phyloP scores from a whole-genome alignment of 1,284 basidiomycete genomes.

The Ceratobasidium sp. region DNA sequence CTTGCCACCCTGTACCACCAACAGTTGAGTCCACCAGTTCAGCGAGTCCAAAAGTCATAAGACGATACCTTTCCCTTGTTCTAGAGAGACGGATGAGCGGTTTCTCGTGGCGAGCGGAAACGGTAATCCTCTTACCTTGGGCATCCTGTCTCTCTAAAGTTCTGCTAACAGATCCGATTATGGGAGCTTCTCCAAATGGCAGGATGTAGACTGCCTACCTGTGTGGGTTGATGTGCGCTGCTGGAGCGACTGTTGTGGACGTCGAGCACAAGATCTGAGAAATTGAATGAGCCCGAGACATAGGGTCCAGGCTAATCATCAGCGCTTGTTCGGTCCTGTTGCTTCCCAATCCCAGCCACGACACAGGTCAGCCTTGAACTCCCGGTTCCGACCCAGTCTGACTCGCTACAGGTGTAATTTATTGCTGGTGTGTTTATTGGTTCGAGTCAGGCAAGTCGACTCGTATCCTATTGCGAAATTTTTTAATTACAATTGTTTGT shows the following conservation, averaged over 20 bases:
- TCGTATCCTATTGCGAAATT: background rate
- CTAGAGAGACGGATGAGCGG: slow-evolving; percentile 52
- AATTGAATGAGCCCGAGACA: background rate
- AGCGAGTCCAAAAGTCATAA: background rate
- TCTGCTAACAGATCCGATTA: background rate
- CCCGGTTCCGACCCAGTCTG: background rate
- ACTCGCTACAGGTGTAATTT: background rate
- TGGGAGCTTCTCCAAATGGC: background rate
- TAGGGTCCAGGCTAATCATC: slow-evolving; percentile 10
- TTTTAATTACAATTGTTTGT: background rate
- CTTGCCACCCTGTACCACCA: slow-evolving; percentile 84
- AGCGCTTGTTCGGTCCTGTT: background rate
- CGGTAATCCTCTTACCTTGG: slow-evolving; percentile 26
- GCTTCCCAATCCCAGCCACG: slow-evolving; percentile 17
- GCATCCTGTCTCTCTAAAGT: slow-evolving; percentile 19
- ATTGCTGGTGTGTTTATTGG: background rate
- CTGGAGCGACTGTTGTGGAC: background rate
- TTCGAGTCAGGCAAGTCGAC: background rate
- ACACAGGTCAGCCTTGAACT: slow-evolving; percentile 7
- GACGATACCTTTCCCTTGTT: slow-evolving; percentile 78
- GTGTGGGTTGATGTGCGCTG: background rate
- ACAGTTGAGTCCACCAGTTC: background rate
- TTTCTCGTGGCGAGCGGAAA: background rate
- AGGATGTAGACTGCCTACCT: background rate
- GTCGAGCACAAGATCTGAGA: slow-evolving; percentile 17